Percentiles rank a stretch among this genome's conserved stretches.
Evolutionary conservation across 768 basidiomycete genomes (phyloP).

Genomic region (Coprinellus micaceus): DNA sequence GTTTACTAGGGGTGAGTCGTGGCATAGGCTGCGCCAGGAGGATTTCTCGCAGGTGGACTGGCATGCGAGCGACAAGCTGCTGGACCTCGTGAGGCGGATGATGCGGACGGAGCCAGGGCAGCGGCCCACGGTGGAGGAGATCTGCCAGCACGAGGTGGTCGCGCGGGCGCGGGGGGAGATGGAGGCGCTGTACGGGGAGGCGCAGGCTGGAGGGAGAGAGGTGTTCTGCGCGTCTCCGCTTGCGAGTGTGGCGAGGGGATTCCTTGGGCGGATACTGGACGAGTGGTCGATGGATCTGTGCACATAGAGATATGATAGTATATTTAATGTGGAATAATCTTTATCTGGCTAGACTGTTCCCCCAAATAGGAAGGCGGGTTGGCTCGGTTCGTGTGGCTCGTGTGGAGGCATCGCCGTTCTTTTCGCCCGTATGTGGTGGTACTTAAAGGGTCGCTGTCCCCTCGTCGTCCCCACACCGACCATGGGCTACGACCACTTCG

Average conservation of each 20-base stretch:
- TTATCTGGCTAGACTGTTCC: slow-evolving; percentile 10
- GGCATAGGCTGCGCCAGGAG: slow-evolving; percentile 89
- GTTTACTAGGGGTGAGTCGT: slow-evolving; percentile 73
- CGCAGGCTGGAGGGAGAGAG: slow-evolving; percentile 30
- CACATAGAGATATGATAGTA: slow-evolving; percentile 5
- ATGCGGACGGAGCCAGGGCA: slow-evolving; percentile 67
- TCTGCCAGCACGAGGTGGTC: slow-evolving; percentile 64
- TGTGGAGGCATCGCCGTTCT: slow-evolving; percentile 18
- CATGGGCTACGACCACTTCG: slow-evolving; percentile 9
- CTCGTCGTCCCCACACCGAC: slow-evolving; percentile 25
- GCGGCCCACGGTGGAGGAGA: slow-evolving; percentile 54
- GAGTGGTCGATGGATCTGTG: slow-evolving; percentile 36
- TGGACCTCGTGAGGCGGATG: slow-evolving; percentile 68
- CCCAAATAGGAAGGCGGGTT: slow-evolving; percentile 10
- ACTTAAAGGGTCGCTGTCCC: slow-evolving; percentile 31
- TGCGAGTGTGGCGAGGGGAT: slow-evolving; percentile 55
- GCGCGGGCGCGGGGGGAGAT: slow-evolving; percentile 59
- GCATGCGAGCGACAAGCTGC: slow-evolving; percentile 60
- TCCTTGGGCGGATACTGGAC: slow-evolving; percentile 61
- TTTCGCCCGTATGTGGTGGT: slow-evolving; percentile 19
- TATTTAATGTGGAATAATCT: not conserved
- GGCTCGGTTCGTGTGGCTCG: slow-evolving; percentile 10
- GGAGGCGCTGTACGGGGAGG: slow-evolving; percentile 45
- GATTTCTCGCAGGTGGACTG: slow-evolving; percentile 86
- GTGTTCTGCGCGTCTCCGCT: slow-evolving; percentile 60